These are phyloP conservation scores for Botrytis paeoniae DNA, from an alignment of 2,329 filamentous ascomycete genomes.

Conservation along the genomic window DNA sequence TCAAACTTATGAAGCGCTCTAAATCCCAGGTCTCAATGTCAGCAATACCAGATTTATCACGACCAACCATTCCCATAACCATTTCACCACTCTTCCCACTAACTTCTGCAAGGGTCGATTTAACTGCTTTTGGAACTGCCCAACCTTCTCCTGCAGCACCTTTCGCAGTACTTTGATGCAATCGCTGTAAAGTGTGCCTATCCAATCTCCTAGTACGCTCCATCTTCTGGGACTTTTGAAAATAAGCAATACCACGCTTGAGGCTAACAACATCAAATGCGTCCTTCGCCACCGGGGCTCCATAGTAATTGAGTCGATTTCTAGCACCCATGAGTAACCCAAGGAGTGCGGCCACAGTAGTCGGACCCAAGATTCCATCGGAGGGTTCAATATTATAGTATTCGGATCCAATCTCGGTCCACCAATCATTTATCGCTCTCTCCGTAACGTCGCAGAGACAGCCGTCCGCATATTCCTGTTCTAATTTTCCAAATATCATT, in stretches of 20 bases:
- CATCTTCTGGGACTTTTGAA: slow-evolving; percentile 86
- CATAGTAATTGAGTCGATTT: slow-evolving; percentile 81
- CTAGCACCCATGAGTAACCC: slow-evolving; percentile 87
- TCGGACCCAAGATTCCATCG: slow-evolving; percentile 88
- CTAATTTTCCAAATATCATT: slow-evolving; percentile 81
- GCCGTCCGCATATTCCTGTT: slow-evolving; percentile 87
- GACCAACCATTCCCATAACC: slow-evolving; percentile 87
- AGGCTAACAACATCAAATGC: slow-evolving; percentile 81
- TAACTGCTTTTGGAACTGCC: slow-evolving; percentile 90
- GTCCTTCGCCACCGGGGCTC: slow-evolving; percentile 83
- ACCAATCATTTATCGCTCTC: slow-evolving; percentile 88
- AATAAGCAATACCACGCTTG: slow-evolving; percentile 80
- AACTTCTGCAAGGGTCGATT: slow-evolving; percentile 90
- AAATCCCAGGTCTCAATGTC: slow-evolving; percentile 92
- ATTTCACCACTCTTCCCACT: slow-evolving; percentile 92
- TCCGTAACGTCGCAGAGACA: slow-evolving; percentile 92
- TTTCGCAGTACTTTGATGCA: slow-evolving; percentile 84
- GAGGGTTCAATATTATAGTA: slow-evolving; percentile 90
- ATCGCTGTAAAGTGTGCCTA: slow-evolving; percentile 72
- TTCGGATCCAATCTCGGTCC: slow-evolving; percentile 88
- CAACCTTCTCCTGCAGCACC: slow-evolving; percentile 85
- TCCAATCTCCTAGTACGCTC: slow-evolving; percentile 76
- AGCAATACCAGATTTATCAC: slow-evolving; percentile 82
- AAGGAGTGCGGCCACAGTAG: slow-evolving; percentile 82
- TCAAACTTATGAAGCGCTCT: slow-evolving; percentile 74